Evolutionary conservation across 306 rosid genomes (phyloP).

Genomic region (Castanea mollissima): DNA sequence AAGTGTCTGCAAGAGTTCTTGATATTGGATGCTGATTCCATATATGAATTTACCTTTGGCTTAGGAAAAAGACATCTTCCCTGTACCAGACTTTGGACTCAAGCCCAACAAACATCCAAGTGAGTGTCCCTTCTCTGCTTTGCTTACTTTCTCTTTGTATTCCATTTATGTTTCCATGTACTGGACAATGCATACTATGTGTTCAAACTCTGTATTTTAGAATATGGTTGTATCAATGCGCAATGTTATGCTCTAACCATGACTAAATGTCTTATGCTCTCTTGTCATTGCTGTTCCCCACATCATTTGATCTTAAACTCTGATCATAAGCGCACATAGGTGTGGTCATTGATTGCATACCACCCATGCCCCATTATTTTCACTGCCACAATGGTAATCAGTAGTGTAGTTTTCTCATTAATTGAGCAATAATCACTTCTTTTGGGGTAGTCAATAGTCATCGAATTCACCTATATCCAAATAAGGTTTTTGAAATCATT

Average conservation of each 20-base stretch:
- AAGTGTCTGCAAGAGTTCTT: neutral
- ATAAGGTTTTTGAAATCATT: no score
- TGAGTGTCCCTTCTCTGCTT: constrained; percentile 68
- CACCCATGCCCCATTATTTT: neutral
- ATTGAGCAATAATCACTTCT: neutral
- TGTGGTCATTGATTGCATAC: neutral
- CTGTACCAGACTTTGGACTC: constrained; percentile 76
- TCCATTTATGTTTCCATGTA: neutral
- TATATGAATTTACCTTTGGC: neutral
- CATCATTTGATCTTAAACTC: neutral
- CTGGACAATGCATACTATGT: neutral
- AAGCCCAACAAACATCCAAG: constrained; percentile 84
- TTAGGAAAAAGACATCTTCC: constrained; percentile 90
- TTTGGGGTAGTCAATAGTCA: neutral
- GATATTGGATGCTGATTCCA: neutral
- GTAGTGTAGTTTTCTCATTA: neutral
- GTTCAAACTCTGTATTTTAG: neutral
- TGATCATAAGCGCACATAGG: neutral
- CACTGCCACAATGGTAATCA: neutral
- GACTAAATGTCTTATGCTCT: neutral
- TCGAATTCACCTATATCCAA: neutral
- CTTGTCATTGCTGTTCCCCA: neutral
- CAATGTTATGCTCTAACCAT: neutral
- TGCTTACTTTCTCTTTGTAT: no score
- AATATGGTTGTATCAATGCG: neutral